These are phyloP conservation scores for Boletus rubescentipes DNA, from an alignment of 768 basidiomycete species.

Conservation along the genomic window DNA sequence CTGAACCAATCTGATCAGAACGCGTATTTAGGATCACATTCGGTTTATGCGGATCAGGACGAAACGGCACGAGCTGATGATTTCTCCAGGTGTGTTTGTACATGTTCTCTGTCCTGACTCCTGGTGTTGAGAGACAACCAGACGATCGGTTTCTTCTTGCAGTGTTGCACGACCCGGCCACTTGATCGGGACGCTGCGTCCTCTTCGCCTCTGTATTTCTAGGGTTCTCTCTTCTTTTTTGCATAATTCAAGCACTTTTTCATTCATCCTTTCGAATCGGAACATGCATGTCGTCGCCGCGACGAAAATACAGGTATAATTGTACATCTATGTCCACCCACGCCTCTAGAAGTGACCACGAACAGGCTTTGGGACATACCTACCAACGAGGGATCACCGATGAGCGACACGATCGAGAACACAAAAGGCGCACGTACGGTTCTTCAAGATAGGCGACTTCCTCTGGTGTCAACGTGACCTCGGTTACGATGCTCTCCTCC, in stretches of 20 bases:
- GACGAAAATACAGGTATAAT: slow-evolving; percentile 4
- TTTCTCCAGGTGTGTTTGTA: slow-evolving; percentile 74
- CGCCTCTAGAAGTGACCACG: slow-evolving; percentile 14
- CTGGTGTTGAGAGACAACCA: neutral
- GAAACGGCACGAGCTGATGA: slow-evolving; percentile 89
- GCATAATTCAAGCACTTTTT: slow-evolving; percentile 7
- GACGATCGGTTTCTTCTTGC: slow-evolving; percentile 82
- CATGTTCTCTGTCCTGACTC: too few species aligned
- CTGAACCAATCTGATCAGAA: neutral
- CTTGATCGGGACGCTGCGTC: slow-evolving; percentile 24
- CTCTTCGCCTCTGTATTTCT: slow-evolving; percentile 13
- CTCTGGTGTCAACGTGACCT: slow-evolving; percentile 26
- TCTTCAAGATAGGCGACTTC: slow-evolving; percentile 34
- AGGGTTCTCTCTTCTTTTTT: slow-evolving; percentile 1
- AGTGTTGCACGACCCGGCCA: slow-evolving; percentile 75
- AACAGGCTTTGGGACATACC: slow-evolving; percentile 20
- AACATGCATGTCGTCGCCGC: neutral
- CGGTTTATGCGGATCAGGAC: slow-evolving; percentile 90
- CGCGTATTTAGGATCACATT: slow-evolving; percentile 66
- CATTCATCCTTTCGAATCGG: neutral
- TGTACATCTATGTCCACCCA: neutral
- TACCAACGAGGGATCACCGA: slow-evolving; percentile 9
- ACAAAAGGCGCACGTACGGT: slow-evolving; percentile 18
- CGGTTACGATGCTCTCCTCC: slow-evolving; percentile 28
- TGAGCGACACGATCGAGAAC: neutral